Conservation (phyloP, 148 eudicot species). For the Camellia lanceoleosa region DNA sequence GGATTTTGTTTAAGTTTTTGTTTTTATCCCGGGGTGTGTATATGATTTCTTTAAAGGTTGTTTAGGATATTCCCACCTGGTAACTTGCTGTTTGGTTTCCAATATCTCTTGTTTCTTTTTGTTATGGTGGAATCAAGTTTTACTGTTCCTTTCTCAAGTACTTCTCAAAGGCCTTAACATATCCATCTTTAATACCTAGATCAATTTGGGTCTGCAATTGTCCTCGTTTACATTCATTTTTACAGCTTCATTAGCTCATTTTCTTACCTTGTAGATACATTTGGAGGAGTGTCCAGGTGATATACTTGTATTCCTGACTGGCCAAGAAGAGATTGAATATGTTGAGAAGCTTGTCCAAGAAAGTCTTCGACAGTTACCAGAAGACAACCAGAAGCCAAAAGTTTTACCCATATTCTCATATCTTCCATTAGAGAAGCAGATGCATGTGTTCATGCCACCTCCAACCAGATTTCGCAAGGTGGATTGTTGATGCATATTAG, state of each 20-base stretch:
- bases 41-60: background rate
- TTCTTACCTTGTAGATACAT: slow-evolving; percentile 60
- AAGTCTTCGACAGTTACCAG: slow-evolving; percentile 61
- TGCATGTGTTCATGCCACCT: slow-evolving; percentile 78
- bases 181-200: background rate
- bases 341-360: slow-evolving; percentile 77
- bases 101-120: background rate
- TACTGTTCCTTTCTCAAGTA: background rate
- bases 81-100: background rate
- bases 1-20: background rate
- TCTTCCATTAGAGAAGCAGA: slow-evolving; percentile 95
- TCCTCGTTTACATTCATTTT: background rate
- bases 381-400: slow-evolving; percentile 48
- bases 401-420: slow-evolving; percentile 70
- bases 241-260: slow-evolving; percentile 10
- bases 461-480: slow-evolving; percentile 88
- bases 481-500: slow-evolving; percentile 1
- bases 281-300: slow-evolving; percentile 85
- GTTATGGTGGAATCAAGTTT: background rate
- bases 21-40: background rate
- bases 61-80: background rate
- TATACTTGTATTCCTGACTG: slow-evolving; percentile 94
- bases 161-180: background rate
- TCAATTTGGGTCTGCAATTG: slow-evolving; percentile 5
- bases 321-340: slow-evolving; percentile 98